These are phyloP conservation scores for Hyphopichia fennica DNA, from an alignment of 1,139 yeast species.

Conservation along the genomic window DNA sequence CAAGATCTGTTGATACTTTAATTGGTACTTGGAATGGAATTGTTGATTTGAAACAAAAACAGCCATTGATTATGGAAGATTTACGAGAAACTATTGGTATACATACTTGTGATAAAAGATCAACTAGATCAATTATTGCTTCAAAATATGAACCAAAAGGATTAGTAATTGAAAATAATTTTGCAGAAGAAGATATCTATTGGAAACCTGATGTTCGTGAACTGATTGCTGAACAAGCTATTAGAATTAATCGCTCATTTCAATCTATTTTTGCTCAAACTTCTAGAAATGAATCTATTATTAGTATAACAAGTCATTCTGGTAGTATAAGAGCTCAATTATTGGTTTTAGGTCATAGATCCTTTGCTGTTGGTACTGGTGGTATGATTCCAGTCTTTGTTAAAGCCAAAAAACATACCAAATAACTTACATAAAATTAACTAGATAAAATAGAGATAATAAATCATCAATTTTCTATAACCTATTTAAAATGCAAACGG, in stretches of 20 bases:
- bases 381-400: slow-evolving; percentile 48
- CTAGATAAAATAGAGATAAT: not conserved
- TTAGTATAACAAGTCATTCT: slow-evolving; percentile 38
- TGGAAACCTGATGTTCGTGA: slow-evolving; percentile 41
- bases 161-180: slow-evolving; percentile 37
- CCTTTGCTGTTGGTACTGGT: slow-evolving; percentile 45
- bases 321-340: slow-evolving; percentile 44
- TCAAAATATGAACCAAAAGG: slow-evolving; percentile 31
- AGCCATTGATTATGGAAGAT: slow-evolving; percentile 40
- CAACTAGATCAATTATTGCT: slow-evolving; percentile 30
- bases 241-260: slow-evolving; percentile 35
- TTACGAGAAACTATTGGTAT: slow-evolving; percentile 46
- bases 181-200: slow-evolving; percentile 41
- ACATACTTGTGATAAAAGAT: slow-evolving; percentile 45
- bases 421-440: not conserved
- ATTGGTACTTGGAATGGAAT: slow-evolving; percentile 31
- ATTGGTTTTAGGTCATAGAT: slow-evolving; percentile 40
- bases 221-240: slow-evolving; percentile 40
- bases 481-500: not conserved
- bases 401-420: slow-evolving; percentile 22
- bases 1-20: slow-evolving; percentile 40
- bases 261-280: slow-evolving; percentile 32
- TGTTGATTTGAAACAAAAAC: slow-evolving; percentile 22
- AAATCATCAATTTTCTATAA: not conserved
- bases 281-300: slow-evolving; percentile 18